Evolutionary conservation across 192 early-diverging fungal species (phyloP).

Genomic region (Pilaira anomala): DNA sequence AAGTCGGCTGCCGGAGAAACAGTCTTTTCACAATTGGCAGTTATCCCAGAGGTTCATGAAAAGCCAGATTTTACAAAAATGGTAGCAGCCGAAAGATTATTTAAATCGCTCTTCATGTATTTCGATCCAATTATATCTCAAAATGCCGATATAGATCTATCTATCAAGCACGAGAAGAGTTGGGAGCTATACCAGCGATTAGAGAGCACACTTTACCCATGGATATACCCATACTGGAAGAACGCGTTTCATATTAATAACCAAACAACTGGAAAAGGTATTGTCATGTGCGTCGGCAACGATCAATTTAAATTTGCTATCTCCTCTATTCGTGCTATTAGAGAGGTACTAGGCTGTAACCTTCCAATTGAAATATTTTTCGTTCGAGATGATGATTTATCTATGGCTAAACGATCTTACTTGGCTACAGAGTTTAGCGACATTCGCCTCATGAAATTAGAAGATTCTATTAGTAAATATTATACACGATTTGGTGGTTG

Average conservation of each 20-base stretch:
- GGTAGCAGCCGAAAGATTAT: slow-evolving; percentile 8
- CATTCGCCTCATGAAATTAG: slow-evolving; percentile 38
- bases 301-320: slow-evolving; percentile 39
- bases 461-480: slow-evolving; percentile 37
- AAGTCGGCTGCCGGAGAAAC: not conserved
- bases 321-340: slow-evolving; percentile 37
- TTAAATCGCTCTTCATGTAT: slow-evolving; percentile 21
- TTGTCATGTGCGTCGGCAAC: slow-evolving; percentile 39
- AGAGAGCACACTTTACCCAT: slow-evolving; percentile 22
- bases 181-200: slow-evolving; percentile 24
- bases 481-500: slow-evolving; percentile 48
- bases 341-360: slow-evolving; percentile 33
- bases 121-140: slow-evolving; percentile 3
- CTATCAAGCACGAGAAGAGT: not conserved
- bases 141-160: not conserved
- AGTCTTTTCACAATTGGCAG: not conserved
- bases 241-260: slow-evolving; percentile 21
- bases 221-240: slow-evolving; percentile 19
- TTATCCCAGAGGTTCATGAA: slow-evolving; percentile 10
- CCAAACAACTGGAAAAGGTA: slow-evolving; percentile 17
- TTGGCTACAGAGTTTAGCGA: slow-evolving; percentile 31
- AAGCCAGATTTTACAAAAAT: slow-evolving; percentile 7
- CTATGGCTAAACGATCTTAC: slow-evolving; percentile 24
- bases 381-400: slow-evolving; percentile 41
- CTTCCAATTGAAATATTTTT: slow-evolving; percentile 61